Conservation (phyloP, 2,329 filamentous ascomycete species). For the Aspergillus proliferans region DNA sequence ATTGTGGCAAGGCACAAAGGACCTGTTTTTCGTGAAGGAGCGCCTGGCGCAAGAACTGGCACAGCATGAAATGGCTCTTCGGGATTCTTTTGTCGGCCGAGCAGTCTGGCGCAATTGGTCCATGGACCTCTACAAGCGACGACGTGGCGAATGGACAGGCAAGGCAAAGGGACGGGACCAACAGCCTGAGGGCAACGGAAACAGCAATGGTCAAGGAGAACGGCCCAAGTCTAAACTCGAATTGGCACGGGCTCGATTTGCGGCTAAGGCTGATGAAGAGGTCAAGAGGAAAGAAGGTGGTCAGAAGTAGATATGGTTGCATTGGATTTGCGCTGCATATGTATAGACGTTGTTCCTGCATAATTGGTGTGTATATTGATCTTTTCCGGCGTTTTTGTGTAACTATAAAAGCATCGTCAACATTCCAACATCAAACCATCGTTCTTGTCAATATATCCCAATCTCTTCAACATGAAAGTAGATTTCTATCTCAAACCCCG, state of each 20-base stretch:
- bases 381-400: neutral
- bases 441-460: neutral
- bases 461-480: neutral
- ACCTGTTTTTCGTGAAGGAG: slow-evolving; percentile 62
- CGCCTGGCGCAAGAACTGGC: slow-evolving; percentile 59
- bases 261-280: slow-evolving; percentile 32
- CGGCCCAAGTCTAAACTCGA: slow-evolving; percentile 49
- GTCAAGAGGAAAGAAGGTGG: slow-evolving; percentile 3
- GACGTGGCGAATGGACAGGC: slow-evolving; percentile 57
- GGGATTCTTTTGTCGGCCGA: slow-evolving; percentile 60
- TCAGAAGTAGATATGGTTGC: neutral
- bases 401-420: neutral
- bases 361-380: neutral
- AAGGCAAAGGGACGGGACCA: slow-evolving; percentile 50
- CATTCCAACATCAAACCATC: neutral
- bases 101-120: slow-evolving; percentile 70
- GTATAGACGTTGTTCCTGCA: neutral
- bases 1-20: slow-evolving; percentile 58
- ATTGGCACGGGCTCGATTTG: slow-evolving; percentile 52
- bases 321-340: neutral
- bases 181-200: slow-evolving; percentile 10
- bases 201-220: slow-evolving; percentile 15
- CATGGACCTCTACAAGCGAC: slow-evolving; percentile 64
- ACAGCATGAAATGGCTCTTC: slow-evolving; percentile 52
- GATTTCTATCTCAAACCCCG: neutral